Evolutionary conservation across 164 flowering plant genomes (phyloP), one percentile per base, ranked within the genome.

Genomic region (Umbilicus rupestris): DNA sequence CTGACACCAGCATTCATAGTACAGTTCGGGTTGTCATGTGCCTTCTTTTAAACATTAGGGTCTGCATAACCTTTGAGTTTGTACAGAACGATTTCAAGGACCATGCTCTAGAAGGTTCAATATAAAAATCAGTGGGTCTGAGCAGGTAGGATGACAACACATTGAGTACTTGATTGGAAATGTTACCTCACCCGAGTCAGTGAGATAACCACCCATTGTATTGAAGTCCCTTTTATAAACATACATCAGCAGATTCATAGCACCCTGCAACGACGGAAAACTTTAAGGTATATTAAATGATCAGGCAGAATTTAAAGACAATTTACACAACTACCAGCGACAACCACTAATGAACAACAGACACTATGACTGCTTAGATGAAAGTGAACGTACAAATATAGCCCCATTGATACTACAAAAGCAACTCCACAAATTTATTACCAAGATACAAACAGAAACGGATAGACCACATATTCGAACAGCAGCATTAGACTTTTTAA

Each of bases 161-260:
- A 26, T 31, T 31, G 41, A 62, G 42, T 50, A 50, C 52, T 47
- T 19, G 20, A 8, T 50, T 22, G 42, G 42, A 62, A 33, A 20
- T 33, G 20, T 9, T 89, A 94, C 99, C 94, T 95, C 97, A 75
- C 99, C 97, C 46, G 87, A 84, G 76, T 88, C 91, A 57, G 97
- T 92, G 71, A 95, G 97, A 81, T 95, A 92, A 69, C 97, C 99
- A 68, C 97, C 97, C 86, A 92, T 92, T 49, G 86, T 80, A 30
- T 80, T 20, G 71, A 95, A 95, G 78, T 95, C 99, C 76, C 74
- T 88, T 79, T 78, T 85, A 77, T 95, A 95, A 1, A 95, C 78
- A 76, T 67, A 62, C 97, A 95, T 92, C 74, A 95, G 75, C 66
- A 95, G 73, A 75, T 73, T 85, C 67, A 95, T 89, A 62, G 99